Conservation (phyloP, 2,329 filamentous ascomycete species). For the Aspergillus fructus region DNA sequence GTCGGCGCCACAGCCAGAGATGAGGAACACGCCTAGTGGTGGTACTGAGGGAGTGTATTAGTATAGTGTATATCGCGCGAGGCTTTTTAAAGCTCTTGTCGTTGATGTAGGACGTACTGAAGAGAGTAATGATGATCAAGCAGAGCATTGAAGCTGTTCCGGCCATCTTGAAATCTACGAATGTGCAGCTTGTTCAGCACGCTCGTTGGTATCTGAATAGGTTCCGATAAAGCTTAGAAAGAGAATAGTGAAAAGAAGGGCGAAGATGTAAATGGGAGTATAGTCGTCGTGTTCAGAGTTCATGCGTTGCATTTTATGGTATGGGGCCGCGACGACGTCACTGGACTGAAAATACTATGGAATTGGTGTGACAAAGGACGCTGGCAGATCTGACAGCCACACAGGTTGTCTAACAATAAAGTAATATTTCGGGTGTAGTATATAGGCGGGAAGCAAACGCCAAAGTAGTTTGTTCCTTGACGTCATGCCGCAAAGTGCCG, state of each 20-base stretch:
- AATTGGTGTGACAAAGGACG: not conserved
- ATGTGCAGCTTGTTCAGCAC: not conserved
- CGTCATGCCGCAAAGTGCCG: constrained; percentile 17
- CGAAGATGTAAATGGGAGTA: constrained; percentile 27
- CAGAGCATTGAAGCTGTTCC: constrained; percentile 39
- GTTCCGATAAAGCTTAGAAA: constrained; percentile 27
- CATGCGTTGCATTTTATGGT: constrained; percentile 25
- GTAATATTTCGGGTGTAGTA: not conserved
- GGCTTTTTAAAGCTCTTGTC: not conserved
- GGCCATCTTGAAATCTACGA: constrained; percentile 26
- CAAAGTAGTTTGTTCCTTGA: constrained; percentile 9
- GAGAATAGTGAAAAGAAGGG: constrained; percentile 27
- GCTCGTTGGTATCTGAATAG: constrained; percentile 12
- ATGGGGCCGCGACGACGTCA: constrained; percentile 21
- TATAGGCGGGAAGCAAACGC: not conserved
- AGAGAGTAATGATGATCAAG: constrained; percentile 48
- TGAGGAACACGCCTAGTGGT: constrained; percentile 62
- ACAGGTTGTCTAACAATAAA: not conserved
- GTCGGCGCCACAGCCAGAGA: constrained; percentile 66
- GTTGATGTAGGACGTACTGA: constrained; percentile 35
- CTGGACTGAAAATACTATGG: not conserved
- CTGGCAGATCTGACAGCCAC: not conserved
- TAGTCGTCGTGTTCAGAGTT: constrained; percentile 26
- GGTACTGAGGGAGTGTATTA: constrained; percentile 51
- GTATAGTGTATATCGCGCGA: not conserved